These are phyloP conservation scores for Roridomyces roridus DNA, from an alignment of 768 basidiomycete genomes.

Conservation along the genomic window DNA sequence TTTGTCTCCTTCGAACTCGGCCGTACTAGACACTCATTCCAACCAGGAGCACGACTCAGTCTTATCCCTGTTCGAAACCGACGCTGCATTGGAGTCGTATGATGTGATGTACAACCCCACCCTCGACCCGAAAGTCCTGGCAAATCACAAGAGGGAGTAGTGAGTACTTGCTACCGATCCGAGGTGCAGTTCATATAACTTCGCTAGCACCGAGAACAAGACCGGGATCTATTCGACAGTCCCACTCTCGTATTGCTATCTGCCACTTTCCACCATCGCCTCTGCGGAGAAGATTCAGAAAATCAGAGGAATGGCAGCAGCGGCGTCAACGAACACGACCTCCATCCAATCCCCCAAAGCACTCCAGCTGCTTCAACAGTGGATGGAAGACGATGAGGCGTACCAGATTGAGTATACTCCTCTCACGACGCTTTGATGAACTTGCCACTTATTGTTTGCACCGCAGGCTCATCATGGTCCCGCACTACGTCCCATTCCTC, in stretches of 20 bases:
- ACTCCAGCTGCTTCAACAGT: neutral
- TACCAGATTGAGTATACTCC: slow-evolving; percentile 11
- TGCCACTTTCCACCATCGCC: neutral
- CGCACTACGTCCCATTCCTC: slow-evolving; percentile 4
- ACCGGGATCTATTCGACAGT: slow-evolving; percentile 6
- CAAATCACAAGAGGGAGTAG: slow-evolving; percentile 1
- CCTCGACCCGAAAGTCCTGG: neutral
- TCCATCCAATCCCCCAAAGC: neutral
- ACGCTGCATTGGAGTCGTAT: neutral
- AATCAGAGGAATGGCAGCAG: slow-evolving; percentile 5
- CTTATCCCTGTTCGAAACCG: slow-evolving; percentile 2
- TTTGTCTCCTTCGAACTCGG: neutral
- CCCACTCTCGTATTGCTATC: slow-evolving; percentile 4
- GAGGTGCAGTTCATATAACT: too few relatives aligned
- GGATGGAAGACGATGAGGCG: slow-evolving; percentile 1
- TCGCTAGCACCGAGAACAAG: slow-evolving; percentile 2
- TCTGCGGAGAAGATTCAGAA: neutral
- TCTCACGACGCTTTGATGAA: too few relatives aligned
- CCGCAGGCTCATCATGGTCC: slow-evolving; percentile 13
- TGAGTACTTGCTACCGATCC: too few relatives aligned
- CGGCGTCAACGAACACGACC: neutral
- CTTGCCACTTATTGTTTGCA: too few relatives aligned
- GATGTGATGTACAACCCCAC: slow-evolving; percentile 3
- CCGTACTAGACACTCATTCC: too few relatives aligned
- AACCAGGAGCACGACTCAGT: neutral